A percentile compares a stretch with the other conserved stretches of the same genome.
Conservation (phyloP, 176 grass and related monocot species). For the Avena insularis region DNA sequence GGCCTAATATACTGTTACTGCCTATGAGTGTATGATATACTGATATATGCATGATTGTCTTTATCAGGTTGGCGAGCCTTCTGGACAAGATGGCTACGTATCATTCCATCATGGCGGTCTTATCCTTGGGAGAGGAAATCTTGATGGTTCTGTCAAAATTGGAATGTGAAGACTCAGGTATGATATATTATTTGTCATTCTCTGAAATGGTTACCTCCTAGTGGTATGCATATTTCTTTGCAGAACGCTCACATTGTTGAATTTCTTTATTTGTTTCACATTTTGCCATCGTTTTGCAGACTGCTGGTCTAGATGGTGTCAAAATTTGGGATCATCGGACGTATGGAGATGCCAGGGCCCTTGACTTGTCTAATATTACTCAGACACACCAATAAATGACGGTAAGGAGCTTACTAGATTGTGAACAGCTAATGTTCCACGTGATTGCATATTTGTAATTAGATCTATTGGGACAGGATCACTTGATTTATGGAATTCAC, state of each 20-base stretch:
- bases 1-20: neutral
- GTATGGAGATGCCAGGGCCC: constrained; percentile 76
- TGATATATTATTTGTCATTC: constrained; percentile 60
- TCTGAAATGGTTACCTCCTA: constrained; percentile 99
- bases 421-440: constrained; percentile 1
- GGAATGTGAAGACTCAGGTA: constrained; percentile 97
- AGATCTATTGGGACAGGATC: neutral
- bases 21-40: neutral
- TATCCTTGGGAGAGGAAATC: constrained; percentile 91
- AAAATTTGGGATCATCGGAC: constrained; percentile 99
- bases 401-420: constrained; percentile 55
- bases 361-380: constrained; percentile 67
- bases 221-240: constrained; percentile 56
- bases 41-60: neutral
- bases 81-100: constrained; percentile 67
- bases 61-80: constrained; percentile 68
- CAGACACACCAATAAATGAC: constrained; percentile 76
- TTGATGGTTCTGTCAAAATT: constrained; percentile 79
- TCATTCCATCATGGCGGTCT: constrained; percentile 88
- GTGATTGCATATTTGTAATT: neutral
- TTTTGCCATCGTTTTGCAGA: constrained; percentile 56
- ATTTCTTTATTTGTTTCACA: neutral
- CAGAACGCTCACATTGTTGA: neutral
- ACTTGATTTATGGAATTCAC: neutral
- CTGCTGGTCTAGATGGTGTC: constrained; percentile 88